phyloP scores from a whole-genome alignment of 2,329 filamentous ascomycete species.

The Aureobasidium sp. region DNA sequence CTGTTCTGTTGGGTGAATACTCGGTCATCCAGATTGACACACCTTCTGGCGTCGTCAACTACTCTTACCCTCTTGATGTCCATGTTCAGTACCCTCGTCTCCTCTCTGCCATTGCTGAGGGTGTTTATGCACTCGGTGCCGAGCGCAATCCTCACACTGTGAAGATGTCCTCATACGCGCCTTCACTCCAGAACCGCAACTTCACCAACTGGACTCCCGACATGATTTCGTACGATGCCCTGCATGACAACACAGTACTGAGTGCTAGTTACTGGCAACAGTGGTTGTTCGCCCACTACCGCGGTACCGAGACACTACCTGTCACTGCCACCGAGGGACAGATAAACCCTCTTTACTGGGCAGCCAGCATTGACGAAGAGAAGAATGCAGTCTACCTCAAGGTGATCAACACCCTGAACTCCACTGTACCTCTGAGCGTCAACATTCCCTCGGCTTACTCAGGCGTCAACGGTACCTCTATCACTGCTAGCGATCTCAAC shows the following conservation, averaged over 20 bases:
- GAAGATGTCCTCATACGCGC: slow-evolving; percentile 24
- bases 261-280: slow-evolving; percentile 27
- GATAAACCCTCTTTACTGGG: slow-evolving; percentile 27
- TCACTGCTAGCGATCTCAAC: slow-evolving; percentile 20
- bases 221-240: slow-evolving; percentile 27
- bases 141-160: slow-evolving; percentile 26
- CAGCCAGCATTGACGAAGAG: slow-evolving; percentile 21
- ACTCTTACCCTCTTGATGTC: slow-evolving; percentile 18
- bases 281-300: slow-evolving; percentile 24
- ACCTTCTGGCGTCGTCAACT: slow-evolving; percentile 22
- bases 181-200: slow-evolving; percentile 27
- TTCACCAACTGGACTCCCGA: slow-evolving; percentile 27
- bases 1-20: slow-evolving; percentile 22
- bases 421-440: slow-evolving; percentile 20
- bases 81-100: slow-evolving; percentile 24
- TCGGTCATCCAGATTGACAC: slow-evolving; percentile 25
- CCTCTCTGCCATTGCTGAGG: slow-evolving; percentile 24
- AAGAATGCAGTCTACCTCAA: slow-evolving; percentile 17
- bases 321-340: slow-evolving; percentile 19
- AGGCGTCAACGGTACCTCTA: slow-evolving; percentile 24
- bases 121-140: slow-evolving; percentile 24
- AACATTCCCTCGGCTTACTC: slow-evolving; percentile 18
- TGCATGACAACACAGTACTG: slow-evolving; percentile 24
- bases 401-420: slow-evolving; percentile 21
- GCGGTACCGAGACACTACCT: slow-evolving; percentile 25